Percentiles rank a stretch among this genome's conserved stretches.
phyloP scores from a whole-genome alignment of 2,329 filamentous ascomycete species.

The Cyphellophora attinorum region DNA sequence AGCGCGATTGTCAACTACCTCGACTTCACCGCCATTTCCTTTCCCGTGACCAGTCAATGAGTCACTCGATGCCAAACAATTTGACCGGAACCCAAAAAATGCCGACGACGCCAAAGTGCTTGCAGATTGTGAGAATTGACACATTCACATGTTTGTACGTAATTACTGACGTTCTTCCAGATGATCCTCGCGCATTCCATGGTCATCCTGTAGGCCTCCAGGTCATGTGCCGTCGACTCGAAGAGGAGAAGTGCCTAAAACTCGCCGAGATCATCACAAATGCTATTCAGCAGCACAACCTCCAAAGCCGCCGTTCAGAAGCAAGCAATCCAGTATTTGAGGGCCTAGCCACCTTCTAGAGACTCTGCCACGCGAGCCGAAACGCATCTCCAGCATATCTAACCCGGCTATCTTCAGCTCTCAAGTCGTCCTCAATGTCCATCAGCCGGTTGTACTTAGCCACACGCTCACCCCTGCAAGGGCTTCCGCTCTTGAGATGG shows the following conservation, averaged over 20 bases:
- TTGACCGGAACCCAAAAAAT: constrained; percentile 37
- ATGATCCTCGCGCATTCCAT: constrained; percentile 31
- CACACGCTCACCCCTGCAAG: constrained; percentile 31
- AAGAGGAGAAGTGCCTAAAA: constrained; percentile 47
- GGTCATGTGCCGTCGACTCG: constrained; percentile 40
- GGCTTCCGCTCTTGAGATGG: constrained; percentile 32
- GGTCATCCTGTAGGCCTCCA: constrained; percentile 44
- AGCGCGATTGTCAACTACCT: constrained; percentile 54
- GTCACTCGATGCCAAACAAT: constrained; percentile 26
- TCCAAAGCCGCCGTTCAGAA: constrained; percentile 1
- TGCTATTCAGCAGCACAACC: constrained; percentile 1
- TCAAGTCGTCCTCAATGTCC: constrained; percentile 30
- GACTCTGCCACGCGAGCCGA: constrained; percentile 1
- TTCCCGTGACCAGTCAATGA: constrained; percentile 21
- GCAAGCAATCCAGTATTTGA: constrained; percentile 1
- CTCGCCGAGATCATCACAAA: constrained; percentile 25
- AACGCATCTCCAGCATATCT: constrained; percentile 1
- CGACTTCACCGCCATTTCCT: constrained; percentile 48
- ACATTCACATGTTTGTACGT: background rate
- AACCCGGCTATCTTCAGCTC: constrained; percentile 8
- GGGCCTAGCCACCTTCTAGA: constrained; percentile 1
- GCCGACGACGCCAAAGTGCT: constrained; percentile 1
- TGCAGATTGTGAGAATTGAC: constrained; percentile 1
- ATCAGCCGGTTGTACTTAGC: constrained; percentile 36
- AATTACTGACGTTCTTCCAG: constrained; percentile 20